Percentiles rank a stretch among this genome's conserved stretches.
Evolutionary conservation across 176 grass and related monocot species (phyloP).

Genomic region (Avena sativa): DNA sequence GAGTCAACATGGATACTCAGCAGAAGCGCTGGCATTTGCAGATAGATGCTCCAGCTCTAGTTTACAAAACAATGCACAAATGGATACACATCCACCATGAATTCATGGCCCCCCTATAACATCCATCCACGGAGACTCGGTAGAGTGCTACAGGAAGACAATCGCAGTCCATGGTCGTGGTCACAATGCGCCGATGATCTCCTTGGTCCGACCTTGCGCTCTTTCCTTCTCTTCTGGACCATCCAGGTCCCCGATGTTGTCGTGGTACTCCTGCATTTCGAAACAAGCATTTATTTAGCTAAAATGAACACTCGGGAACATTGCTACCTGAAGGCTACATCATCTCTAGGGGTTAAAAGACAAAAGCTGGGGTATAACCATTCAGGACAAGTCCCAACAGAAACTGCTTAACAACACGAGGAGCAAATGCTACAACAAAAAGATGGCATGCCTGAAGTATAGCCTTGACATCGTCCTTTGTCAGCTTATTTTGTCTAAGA

Average conservation of each 20-base stretch:
- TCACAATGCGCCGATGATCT: constrained; percentile 72
- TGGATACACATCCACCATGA: neutral
- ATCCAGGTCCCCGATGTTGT: constrained; percentile 93
- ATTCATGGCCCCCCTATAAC: neutral
- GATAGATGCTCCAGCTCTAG: neutral
- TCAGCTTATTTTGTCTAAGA: constrained; percentile 92
- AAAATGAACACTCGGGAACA: neutral
- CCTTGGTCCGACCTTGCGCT: constrained; percentile 71
- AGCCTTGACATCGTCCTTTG: constrained; percentile 79
- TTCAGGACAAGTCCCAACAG: neutral
- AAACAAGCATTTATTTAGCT: neutral
- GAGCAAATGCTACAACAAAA: neutral
- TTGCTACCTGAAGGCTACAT: neutral
- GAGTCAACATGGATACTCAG: neutral
- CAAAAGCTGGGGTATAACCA: neutral
- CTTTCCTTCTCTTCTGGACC: constrained; percentile 96
- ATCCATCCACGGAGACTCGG: neutral
- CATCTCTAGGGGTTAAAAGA: too few relatives aligned
- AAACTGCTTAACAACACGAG: neutral
- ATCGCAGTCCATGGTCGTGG: neutral
- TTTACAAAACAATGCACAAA: neutral
- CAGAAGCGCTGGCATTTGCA: neutral
- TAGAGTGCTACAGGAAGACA: neutral
- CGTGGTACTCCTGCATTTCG: constrained; percentile 82
- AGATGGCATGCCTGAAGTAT: constrained; percentile 74